Percentiles rank a stretch among this genome's conserved stretches.
Evolutionary conservation across 805 yeast genomes (phyloP).

Genomic region (Deakozyma indianensis): DNA sequence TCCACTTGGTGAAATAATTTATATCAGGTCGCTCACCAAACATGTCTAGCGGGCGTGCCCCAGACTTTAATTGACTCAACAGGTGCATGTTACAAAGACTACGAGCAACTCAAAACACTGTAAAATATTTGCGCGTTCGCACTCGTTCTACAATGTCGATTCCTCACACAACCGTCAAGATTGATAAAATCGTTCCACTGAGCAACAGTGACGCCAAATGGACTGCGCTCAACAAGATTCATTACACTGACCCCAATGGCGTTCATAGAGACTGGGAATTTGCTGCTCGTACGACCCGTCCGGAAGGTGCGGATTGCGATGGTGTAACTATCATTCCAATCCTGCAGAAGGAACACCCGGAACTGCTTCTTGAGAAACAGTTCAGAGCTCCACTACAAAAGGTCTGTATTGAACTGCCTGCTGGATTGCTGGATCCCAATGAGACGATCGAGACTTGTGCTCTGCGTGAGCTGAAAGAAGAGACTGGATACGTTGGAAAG

Average conservation of each 20-base stretch:
- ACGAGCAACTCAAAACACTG: no score
- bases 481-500: conserved; percentile 79
- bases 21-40: no score
- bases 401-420: conserved; percentile 87
- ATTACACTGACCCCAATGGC: conserved; percentile 26
- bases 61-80: no score
- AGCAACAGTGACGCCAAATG: conserved; percentile 41
- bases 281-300: conserved; percentile 69
- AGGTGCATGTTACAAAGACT: no score
- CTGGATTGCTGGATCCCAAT: conserved; percentile 79
- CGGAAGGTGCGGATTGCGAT: conserved; percentile 48
- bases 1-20: no score
- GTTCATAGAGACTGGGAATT: conserved; percentile 71
- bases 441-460: conserved; percentile 75
- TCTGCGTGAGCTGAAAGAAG: conserved; percentile 74
- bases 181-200: conserved; percentile 13
- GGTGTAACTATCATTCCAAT: conserved; percentile 87
- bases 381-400: conserved; percentile 87
- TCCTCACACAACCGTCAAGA: conserved; percentile 16
- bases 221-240: conserved; percentile 31
- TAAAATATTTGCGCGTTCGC: no score
- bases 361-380: conserved; percentile 65
- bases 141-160: no score
- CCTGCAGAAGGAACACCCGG: conserved; percentile 37
- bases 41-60: no score